These are phyloP conservation scores for Colletotrichum sansevieriae DNA, from an alignment of 2,329 filamentous ascomycete genomes.

Conservation along the genomic window DNA sequence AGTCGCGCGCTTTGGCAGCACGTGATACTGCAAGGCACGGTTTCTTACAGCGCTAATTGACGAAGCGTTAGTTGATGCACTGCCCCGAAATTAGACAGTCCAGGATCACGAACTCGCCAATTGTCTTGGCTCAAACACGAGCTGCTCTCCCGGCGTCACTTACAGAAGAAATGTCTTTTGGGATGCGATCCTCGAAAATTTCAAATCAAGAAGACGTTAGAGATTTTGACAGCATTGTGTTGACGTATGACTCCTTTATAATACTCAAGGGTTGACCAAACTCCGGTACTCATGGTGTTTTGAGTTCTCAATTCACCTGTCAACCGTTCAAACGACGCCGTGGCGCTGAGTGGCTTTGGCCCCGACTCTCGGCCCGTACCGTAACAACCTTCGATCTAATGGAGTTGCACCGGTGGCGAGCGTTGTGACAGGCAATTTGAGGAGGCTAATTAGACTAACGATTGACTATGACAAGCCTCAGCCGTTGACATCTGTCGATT, in stretches of 20 bases:
- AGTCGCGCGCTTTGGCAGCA: slow-evolving; percentile 27
- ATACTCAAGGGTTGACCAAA: no score
- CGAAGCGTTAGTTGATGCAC: slow-evolving; percentile 24
- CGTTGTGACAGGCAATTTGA: background rate
- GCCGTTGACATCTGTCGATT: no score
- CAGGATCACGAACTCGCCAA: slow-evolving; percentile 25
- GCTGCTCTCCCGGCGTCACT: background rate
- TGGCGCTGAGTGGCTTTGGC: background rate
- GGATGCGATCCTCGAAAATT: background rate
- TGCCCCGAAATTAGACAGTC: slow-evolving; percentile 21
- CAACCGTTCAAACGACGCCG: background rate
- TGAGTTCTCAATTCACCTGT: background rate
- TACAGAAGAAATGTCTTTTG: slow-evolving; percentile 22
- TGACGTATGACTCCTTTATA: no score
- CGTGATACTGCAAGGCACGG: slow-evolving; percentile 29
- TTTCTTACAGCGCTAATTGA: slow-evolving; percentile 6
- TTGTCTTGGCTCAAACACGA: slow-evolving; percentile 23
- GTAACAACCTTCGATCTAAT: background rate
- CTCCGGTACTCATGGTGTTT: background rate
- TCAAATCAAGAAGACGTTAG: no score
- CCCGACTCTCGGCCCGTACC: background rate
- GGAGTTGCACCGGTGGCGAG: background rate
- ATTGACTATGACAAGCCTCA: background rate
- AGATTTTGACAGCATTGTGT: no score
- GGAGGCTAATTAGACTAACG: background rate